A percentile compares a stretch with the other conserved stretches of the same genome.
phyloP scores from a whole-genome alignment of 345 rosid genomes.

The Brassica incana region DNA sequence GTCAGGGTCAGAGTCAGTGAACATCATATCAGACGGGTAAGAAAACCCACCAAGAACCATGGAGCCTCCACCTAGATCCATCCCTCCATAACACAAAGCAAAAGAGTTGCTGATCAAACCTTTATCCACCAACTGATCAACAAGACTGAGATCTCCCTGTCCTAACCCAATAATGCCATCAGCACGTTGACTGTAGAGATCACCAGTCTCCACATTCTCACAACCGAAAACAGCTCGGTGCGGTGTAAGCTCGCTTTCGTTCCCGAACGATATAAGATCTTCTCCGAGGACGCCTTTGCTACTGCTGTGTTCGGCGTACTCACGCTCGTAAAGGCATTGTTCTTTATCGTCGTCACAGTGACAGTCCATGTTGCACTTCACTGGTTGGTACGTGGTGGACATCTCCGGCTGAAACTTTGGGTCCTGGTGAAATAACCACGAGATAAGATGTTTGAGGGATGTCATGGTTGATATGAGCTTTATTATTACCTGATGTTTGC shows the following conservation, averaged over 20 bases:
- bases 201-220: not conserved
- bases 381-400: constrained; percentile 70
- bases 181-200: constrained; percentile 57
- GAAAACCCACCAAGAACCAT: too few species aligned
- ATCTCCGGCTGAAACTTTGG: constrained; percentile 78
- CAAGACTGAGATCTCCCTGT: constrained; percentile 82
- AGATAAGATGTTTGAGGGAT: too few species aligned
- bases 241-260: constrained; percentile 66
- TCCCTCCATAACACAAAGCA: not conserved
- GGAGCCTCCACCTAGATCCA: not conserved
- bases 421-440: constrained; percentile 46
- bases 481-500: constrained; percentile 62
- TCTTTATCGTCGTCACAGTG: constrained; percentile 56
- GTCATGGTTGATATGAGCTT: too few species aligned
- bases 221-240: constrained; percentile 55
- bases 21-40: constrained; percentile 70
- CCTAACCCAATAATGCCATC: constrained; percentile 98
- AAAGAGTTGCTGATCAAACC: constrained; percentile 48
- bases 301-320: constrained; percentile 85
- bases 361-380: constrained; percentile 81
- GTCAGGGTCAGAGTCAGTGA: constrained; percentile 59
- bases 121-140: constrained; percentile 14
- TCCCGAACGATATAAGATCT: constrained; percentile 82
- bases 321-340: constrained; percentile 80
- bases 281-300: constrained; percentile 89